Evolutionary conservation across 805 yeast genomes (phyloP), one percentile per base, ranked within the genome.

Genomic region (Schwanniomyces yamadae): DNA sequence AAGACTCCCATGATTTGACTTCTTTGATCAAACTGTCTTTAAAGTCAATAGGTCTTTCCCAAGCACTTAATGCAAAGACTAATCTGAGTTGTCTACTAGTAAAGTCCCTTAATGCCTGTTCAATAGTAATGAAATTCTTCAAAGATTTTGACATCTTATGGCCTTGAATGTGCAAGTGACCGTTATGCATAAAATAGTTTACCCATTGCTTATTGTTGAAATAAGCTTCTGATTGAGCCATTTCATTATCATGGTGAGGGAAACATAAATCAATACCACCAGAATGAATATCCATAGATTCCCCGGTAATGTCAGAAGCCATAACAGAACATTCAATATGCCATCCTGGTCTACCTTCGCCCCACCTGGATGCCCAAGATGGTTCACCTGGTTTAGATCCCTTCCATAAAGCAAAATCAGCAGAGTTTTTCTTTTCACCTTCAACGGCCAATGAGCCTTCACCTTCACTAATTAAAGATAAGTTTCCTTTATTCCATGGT

Each of bases 291-390:
- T 93, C 99, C 75, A 93, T 84, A 40, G 73, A 72, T 14, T 76
- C 63, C 4, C 98, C 98, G 24, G 85, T 73, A 31, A 90, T 75
- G 48, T 89, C 95, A 34, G 89, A 76, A 1, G 98, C 98, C 99
- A 93, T 93, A 14, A 93, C 99, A 6, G 97, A 89, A 74, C 99
- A 93, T 66, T 93, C 99, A 59, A 93, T 93, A 60, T 93, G 99
- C 99, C 99, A 93, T 4, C 99, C 99, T 10, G 99, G 99, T 60
- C 99, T 82, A 35, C 99, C 99, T 40, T 71, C 71, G 17, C 99
- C 99, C 98, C 98, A 93, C 18, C 91, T 90, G 2, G 96, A 87
- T 5, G 73, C 77, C 98, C 98, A 93, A 31, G 80, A 76, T 16
- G 99, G 99, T 66, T 93, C 99, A 50, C 99, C 99, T 6, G 95